phyloP scores from a whole-genome alignment of 2,329 filamentous ascomycete species.

The Sporothrix sp. region DNA sequence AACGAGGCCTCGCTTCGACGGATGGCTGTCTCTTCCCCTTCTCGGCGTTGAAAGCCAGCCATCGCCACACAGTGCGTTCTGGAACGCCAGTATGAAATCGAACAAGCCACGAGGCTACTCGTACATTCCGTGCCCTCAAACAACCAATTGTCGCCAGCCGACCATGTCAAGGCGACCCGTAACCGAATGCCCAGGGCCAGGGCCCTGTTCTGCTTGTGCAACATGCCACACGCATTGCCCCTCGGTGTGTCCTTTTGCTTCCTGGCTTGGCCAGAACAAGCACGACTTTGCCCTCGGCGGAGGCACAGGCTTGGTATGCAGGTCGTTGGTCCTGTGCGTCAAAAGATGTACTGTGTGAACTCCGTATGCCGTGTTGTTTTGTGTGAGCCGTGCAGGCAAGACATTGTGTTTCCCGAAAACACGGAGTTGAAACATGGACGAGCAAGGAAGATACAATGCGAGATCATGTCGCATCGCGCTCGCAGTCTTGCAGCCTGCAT shows the following conservation, averaged over 20 bases:
- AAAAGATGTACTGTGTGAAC: no score
- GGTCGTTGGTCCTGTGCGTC: no score
- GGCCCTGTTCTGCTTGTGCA: not conserved
- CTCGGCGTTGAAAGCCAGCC: no score
- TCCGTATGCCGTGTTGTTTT: no score
- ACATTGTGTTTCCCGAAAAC: not conserved
- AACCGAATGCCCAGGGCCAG: not conserved
- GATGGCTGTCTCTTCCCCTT: no score
- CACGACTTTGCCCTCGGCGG: no score
- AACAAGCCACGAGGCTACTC: no score
- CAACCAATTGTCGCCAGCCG: not conserved
- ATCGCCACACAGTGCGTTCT: no score
- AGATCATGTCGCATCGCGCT: not conserved
- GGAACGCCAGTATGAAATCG: no score
- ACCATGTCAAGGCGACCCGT: not conserved
- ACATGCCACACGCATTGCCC: not conserved
- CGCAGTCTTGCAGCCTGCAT: not conserved
- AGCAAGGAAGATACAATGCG: not conserved
- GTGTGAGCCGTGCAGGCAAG: not conserved
- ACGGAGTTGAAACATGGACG: not conserved
- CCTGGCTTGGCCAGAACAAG: not conserved
- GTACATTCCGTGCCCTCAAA: no score
- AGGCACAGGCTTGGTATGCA: not conserved
- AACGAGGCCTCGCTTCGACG: no score
- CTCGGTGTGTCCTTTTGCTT: not conserved